Evolutionary conservation across 352 stramenopile genomes (phyloP).

Genomic region (Pythium brachiatum): DNA sequence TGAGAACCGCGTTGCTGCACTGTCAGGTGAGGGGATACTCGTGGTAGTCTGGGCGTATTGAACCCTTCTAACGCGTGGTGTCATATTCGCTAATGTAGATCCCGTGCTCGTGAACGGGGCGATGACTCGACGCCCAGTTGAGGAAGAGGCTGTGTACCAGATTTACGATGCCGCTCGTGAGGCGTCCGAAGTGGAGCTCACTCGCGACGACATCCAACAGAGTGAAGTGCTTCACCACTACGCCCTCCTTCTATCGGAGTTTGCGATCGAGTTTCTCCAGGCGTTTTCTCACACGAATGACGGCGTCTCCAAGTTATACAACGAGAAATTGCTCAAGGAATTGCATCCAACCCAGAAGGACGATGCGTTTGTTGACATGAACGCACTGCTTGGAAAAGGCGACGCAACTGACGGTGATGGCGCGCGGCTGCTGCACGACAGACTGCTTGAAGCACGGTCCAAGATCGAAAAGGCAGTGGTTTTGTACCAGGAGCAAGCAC

Average conservation of each 20-base stretch:
- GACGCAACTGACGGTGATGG: slow-evolving; percentile 28
- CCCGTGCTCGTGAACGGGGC: slow-evolving; percentile 31
- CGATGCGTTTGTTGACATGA: slow-evolving; percentile 28
- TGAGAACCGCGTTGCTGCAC: slow-evolving; percentile 26
- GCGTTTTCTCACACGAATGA: slow-evolving; percentile 37
- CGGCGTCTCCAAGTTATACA: slow-evolving; percentile 37
- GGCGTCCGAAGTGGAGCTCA: slow-evolving; percentile 35
- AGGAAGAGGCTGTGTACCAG: slow-evolving; percentile 33
- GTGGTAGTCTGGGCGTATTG: too few relatives aligned
- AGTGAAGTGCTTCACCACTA: slow-evolving; percentile 41
- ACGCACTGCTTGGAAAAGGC: slow-evolving; percentile 4
- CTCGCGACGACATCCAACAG: slow-evolving; percentile 38
- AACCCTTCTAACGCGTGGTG: slow-evolving; percentile 7
- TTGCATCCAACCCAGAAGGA: slow-evolving; percentile 29
- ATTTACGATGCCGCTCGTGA: slow-evolving; percentile 36
- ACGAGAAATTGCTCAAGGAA: slow-evolving; percentile 45
- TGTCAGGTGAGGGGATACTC: slow-evolving; percentile 32
- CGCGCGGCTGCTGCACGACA: slow-evolving; percentile 35
- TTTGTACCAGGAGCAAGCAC: slow-evolving; percentile 40
- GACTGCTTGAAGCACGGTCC: slow-evolving; percentile 33
- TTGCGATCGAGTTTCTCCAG: slow-evolving; percentile 35
- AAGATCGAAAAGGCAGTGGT: slow-evolving; percentile 39
- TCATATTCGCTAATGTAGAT: slow-evolving; percentile 20
- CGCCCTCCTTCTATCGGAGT: slow-evolving; percentile 49
- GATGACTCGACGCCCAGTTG: slow-evolving; percentile 29